Evolutionary conservation across 139 green algal species (phyloP).

Genomic region (Chlorella sp.): DNA sequence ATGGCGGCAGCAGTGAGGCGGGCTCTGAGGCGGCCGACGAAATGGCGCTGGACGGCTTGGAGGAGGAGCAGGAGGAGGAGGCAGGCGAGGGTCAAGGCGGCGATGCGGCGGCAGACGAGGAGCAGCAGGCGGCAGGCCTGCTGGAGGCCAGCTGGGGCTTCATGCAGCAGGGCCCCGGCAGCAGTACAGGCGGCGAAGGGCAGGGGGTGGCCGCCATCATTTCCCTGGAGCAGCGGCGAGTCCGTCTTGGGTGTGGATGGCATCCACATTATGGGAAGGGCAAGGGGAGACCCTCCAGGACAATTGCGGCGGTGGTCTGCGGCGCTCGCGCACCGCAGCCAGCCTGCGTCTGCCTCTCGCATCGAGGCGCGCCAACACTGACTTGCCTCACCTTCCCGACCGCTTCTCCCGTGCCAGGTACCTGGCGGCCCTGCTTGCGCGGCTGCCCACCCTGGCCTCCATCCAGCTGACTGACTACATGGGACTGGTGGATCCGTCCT

Average conservation of each 20-base stretch:
- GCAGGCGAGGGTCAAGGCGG: background rate
- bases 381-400: background rate
- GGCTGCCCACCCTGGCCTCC: conserved; percentile 16
- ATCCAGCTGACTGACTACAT: conserved; percentile 30
- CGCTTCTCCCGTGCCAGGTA: background rate
- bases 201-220: conserved; percentile 2
- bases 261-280: too few species aligned
- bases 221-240: conserved; percentile 20
- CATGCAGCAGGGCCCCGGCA: background rate
- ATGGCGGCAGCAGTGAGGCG: background rate
- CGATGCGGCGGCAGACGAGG: background rate
- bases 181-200: background rate
- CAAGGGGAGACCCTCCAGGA: too few species aligned
- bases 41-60: too few species aligned
- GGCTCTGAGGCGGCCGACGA: background rate
- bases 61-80: background rate
- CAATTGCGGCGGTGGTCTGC: too few species aligned
- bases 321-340: too few species aligned
- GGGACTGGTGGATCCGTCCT: conserved; percentile 1
- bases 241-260: background rate
- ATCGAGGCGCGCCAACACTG: too few species aligned
- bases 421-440: background rate
- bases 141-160: conserved; percentile 30
- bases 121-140: background rate
- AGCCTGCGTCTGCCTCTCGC: too few species aligned